phyloP scores from a whole-genome alignment of 2,329 filamentous ascomycete genomes.

The Phaeosphaeria sp. region DNA sequence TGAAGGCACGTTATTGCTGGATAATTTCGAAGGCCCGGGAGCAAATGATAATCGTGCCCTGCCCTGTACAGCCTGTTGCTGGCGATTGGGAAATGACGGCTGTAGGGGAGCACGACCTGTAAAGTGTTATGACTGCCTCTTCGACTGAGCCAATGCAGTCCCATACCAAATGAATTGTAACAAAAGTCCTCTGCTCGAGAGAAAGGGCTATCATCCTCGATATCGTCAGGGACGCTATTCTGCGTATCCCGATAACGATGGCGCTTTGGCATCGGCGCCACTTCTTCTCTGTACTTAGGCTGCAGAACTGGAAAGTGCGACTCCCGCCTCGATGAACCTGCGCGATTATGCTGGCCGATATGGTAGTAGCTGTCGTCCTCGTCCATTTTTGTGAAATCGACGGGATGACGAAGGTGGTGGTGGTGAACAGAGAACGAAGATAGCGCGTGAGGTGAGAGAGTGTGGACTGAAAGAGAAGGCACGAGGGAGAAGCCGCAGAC shows the following conservation, averaged over 20 bases:
- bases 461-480: slow-evolving; percentile 20
- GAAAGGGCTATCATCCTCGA: slow-evolving; percentile 31
- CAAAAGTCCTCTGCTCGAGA: slow-evolving; percentile 9
- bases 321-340: slow-evolving; percentile 1
- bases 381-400: slow-evolving; percentile 19
- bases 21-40: slow-evolving; percentile 23
- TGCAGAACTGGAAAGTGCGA: slow-evolving; percentile 20
- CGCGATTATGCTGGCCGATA: slow-evolving; percentile 15
- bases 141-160: not conserved
- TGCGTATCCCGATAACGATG: slow-evolving; percentile 34
- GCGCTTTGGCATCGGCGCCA: slow-evolving; percentile 16
- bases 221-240: slow-evolving; percentile 17
- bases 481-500: slow-evolving; percentile 29
- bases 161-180: slow-evolving; percentile 59
- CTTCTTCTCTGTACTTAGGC: slow-evolving; percentile 16
- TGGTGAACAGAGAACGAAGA: not conserved
- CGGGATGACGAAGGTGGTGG: not conserved
- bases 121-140: not conserved
- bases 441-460: slow-evolving; percentile 6
- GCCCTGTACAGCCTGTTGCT: slow-evolving; percentile 43
- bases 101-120: slow-evolving; percentile 47
- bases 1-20: slow-evolving; percentile 3
- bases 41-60: slow-evolving; percentile 48
- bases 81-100: slow-evolving; percentile 39
- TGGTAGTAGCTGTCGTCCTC: slow-evolving; percentile 20